phyloP scores from a whole-genome alignment of 2,329 filamentous ascomycete species.

The Myotisia sp. region DNA sequence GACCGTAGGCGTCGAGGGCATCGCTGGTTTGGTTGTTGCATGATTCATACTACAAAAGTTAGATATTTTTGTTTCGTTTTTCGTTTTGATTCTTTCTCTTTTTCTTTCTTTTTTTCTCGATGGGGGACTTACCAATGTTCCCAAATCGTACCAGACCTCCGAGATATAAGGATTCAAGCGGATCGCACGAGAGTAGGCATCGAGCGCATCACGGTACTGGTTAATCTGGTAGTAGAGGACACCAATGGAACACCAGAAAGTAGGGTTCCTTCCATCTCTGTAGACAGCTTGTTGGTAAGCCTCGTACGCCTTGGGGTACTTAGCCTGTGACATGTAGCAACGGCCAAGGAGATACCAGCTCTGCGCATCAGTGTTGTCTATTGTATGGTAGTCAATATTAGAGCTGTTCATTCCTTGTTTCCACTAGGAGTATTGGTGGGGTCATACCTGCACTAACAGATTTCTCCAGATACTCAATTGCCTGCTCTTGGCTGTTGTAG shows the following conservation, averaged over 20 bases:
- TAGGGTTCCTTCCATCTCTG: slow-evolving; percentile 90
- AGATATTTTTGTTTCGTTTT: too few species aligned
- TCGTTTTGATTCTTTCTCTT: too few species aligned
- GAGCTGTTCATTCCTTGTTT: neutral
- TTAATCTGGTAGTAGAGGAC: slow-evolving; percentile 99
- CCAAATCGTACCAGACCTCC: slow-evolving; percentile 97
- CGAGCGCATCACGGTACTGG: slow-evolving; percentile 92
- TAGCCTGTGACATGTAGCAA: slow-evolving; percentile 99
- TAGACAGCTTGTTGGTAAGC: slow-evolving; percentile 98
- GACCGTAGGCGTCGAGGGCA: slow-evolving; percentile 86
- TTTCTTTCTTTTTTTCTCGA: too few species aligned
- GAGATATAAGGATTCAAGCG: slow-evolving; percentile 95
- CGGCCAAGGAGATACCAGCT: slow-evolving; percentile 97
- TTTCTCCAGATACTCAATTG: slow-evolving; percentile 94
- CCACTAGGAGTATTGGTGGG: neutral
- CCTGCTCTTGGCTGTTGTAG: slow-evolving; percentile 84
- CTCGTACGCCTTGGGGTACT: slow-evolving; percentile 96
- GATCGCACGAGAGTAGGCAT: slow-evolving; percentile 94
- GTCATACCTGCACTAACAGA: slow-evolving; percentile 76
- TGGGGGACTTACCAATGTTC: slow-evolving; percentile 81
- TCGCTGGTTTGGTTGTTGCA: slow-evolving; percentile 98
- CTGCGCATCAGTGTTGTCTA: slow-evolving; percentile 87
- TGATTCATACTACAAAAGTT: slow-evolving; percentile 64
- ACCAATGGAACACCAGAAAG: slow-evolving; percentile 98
- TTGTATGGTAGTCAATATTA: slow-evolving; percentile 4